These are phyloP conservation scores for Apium graveolens DNA, from an alignment of 129 eudicot species.

Conservation along the genomic window DNA sequence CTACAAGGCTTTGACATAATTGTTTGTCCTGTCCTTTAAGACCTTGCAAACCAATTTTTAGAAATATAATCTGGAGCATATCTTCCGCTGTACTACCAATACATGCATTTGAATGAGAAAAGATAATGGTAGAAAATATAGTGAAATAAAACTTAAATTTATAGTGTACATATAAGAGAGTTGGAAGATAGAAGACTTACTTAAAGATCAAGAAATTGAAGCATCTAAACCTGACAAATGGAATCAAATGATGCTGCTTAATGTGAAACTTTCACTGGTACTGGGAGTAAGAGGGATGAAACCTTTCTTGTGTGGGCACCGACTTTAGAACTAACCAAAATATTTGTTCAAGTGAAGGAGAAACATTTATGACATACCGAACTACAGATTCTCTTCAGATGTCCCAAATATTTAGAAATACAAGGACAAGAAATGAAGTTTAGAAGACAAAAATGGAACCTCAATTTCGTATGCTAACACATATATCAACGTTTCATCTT, in stretches of 20 bases:
- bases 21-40: neutral
- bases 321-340: constrained; percentile 11
- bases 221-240: constrained; percentile 31
- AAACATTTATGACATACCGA: neutral
- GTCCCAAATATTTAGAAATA: neutral
- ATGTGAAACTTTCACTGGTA: constrained; percentile 47
- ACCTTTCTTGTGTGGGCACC: constrained; percentile 38
- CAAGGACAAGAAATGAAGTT: constrained; percentile 1
- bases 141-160: neutral
- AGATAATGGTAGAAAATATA: neutral
- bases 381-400: neutral
- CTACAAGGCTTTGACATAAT: neutral
- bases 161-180: constrained; percentile 14
- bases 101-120: constrained; percentile 14
- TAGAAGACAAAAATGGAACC: neutral
- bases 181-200: constrained; percentile 33
- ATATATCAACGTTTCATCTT: neutral
- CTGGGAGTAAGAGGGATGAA: constrained; percentile 53
- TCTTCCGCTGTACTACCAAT: constrained; percentile 2
- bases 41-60: neutral
- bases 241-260: constrained; percentile 37
- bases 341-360: constrained; percentile 11
- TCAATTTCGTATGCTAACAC: neutral
- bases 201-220: constrained; percentile 21
- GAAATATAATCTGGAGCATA: neutral